phyloP scores from a whole-genome alignment of 2,329 filamentous ascomycete species.

The Fusarium verrucosum region DNA sequence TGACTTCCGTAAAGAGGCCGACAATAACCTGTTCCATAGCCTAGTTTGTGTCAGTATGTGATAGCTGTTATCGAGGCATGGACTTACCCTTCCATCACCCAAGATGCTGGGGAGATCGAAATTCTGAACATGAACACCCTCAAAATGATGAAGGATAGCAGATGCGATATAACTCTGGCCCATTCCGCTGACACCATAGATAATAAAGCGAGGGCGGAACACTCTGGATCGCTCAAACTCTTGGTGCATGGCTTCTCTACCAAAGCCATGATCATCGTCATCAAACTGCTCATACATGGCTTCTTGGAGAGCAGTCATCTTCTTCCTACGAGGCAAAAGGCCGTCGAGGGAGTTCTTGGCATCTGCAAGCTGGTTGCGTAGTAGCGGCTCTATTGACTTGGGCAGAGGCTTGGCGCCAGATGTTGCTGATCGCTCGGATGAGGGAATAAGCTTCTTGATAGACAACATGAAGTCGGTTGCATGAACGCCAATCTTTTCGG shows the following conservation, averaged over 20 bases:
- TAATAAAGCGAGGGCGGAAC: conserved; percentile 86
- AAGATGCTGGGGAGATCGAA: conserved; percentile 91
- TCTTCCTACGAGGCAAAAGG: conserved; percentile 84
- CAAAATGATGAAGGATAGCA: conserved; percentile 88
- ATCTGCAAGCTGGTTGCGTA: conserved; percentile 75
- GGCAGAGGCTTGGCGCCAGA: conserved; percentile 85
- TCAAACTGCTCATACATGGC: conserved; percentile 90
- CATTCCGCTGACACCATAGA: conserved; percentile 87
- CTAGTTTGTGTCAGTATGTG: conserved; percentile 48
- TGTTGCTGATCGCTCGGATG: conserved; percentile 88
- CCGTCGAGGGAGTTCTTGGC: conserved; percentile 76
- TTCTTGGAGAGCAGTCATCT: conserved; percentile 88
- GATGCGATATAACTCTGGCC: conserved; percentile 89
- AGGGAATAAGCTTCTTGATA: conserved; percentile 94
- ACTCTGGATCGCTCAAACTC: conserved; percentile 89
- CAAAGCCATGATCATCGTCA: conserved; percentile 84
- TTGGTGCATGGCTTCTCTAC: conserved; percentile 76
- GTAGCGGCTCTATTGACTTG: conserved; percentile 80
- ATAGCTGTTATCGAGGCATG: background rate
- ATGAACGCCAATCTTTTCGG: conserved; percentile 82
- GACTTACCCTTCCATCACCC: conserved; percentile 78
- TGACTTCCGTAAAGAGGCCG: conserved; percentile 89
- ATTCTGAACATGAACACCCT: conserved; percentile 92
- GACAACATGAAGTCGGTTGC: conserved; percentile 98
- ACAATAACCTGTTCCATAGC: conserved; percentile 89